These are phyloP conservation scores for Fennellomyces sp. DNA, from an alignment of 371 early-diverging fungal genomes.

Conservation along the genomic window DNA sequence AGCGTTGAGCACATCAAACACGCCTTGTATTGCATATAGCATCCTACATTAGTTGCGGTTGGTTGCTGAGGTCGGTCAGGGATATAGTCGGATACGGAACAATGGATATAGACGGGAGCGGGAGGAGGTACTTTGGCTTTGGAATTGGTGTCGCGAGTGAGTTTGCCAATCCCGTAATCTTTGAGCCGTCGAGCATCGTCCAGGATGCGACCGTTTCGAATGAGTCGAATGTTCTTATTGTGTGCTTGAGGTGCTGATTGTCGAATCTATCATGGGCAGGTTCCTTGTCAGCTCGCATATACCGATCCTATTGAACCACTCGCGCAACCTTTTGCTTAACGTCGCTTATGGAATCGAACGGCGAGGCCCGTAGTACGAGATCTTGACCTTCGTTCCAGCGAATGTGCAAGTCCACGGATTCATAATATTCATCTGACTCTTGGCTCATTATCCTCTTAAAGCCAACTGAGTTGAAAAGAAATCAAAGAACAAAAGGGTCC, in stretches of 20 bases:
- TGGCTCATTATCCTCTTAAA: constrained; percentile 3
- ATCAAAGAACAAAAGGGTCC: no score
- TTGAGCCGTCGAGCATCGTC: constrained; percentile 22
- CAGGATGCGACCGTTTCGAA: constrained; percentile 43
- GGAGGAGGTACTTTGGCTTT: constrained; percentile 22
- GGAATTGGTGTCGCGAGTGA: constrained; percentile 9
- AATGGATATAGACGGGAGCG: constrained; percentile 21
- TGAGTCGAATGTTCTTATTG: constrained; percentile 42
- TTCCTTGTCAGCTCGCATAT: no score
- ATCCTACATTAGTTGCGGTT: neutral
- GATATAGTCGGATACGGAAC: constrained; percentile 23
- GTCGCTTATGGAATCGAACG: constrained; percentile 23
- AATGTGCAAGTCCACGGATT: constrained; percentile 20
- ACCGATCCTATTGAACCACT: no score
- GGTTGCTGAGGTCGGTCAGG: neutral
- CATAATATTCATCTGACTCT: constrained; percentile 13
- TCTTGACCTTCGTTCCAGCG: constrained; percentile 25
- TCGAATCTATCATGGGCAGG: constrained; percentile 45
- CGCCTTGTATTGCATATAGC: no score
- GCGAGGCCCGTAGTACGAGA: constrained; percentile 25
- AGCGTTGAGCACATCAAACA: no score
- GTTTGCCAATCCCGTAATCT: constrained; percentile 23
- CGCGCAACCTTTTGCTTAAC: constrained; percentile 49
- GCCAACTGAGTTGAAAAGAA: no score
- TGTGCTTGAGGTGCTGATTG: constrained; percentile 20